Evolutionary conservation across 768 basidiomycete genomes (phyloP).

Genomic region (Phanerochaete carnosa): DNA sequence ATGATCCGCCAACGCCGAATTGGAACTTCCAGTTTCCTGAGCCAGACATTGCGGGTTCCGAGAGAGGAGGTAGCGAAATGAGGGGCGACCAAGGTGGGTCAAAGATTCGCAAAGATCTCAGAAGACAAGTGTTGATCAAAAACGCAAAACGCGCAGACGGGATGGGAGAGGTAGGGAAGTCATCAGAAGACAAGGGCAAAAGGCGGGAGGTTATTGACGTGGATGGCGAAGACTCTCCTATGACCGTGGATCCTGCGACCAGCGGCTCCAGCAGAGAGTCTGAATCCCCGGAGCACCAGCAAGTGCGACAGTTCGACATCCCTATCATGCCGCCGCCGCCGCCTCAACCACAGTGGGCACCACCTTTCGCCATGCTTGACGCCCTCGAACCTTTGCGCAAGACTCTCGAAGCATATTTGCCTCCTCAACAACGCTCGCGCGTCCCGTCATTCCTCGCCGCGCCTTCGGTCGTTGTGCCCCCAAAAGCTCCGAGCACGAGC

Average conservation of each 20-base stretch:
- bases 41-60: slow-evolving; percentile 9
- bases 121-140: slow-evolving; percentile 11
- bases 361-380: neutral
- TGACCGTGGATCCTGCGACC: neutral
- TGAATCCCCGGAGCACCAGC: neutral
- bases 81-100: slow-evolving; percentile 9
- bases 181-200: slow-evolving; percentile 12
- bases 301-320: neutral
- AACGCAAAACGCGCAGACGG: neutral
- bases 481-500: neutral
- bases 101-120: neutral
- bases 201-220: neutral
- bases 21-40: slow-evolving; percentile 22
- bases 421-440: neutral
- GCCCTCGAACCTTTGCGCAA: neutral
- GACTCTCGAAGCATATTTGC: neutral
- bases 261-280: neutral
- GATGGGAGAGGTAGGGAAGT: neutral
- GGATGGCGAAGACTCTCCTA: slow-evolving; percentile 7
- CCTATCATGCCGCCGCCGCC: neutral
- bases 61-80: neutral
- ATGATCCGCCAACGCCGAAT: slow-evolving; percentile 22
- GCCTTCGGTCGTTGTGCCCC: neutral
- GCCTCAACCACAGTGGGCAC: neutral
- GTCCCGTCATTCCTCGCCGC: neutral